Percentiles rank a stretch among this genome's conserved stretches.
phyloP scores from a whole-genome alignment of 1,284 basidiomycete genomes.

The Puccinia polysora region DNA sequence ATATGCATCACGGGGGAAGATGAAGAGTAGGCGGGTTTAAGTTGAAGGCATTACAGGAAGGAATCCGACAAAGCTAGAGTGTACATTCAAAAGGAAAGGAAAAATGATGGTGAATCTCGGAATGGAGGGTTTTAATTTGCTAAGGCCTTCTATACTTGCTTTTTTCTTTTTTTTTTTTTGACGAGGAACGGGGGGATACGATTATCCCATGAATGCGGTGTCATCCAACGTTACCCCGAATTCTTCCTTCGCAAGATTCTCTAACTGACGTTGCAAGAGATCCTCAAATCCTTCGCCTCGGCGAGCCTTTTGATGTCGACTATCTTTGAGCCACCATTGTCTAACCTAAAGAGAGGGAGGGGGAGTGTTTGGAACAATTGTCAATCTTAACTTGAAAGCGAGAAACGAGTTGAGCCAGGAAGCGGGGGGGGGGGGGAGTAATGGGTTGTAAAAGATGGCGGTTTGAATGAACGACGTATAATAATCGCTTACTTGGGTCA shows the following conservation, averaged over 20 bases:
- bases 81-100: too few relatives aligned
- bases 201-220: slow-evolving; percentile 18
- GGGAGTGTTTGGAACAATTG: too few relatives aligned
- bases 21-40: too few relatives aligned
- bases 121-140: too few relatives aligned
- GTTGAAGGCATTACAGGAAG: too few relatives aligned
- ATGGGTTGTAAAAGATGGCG: background rate
- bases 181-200: background rate
- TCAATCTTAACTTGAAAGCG: too few relatives aligned
- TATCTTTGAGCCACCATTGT: slow-evolving; percentile 42
- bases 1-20: too few relatives aligned
- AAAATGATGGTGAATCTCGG: too few relatives aligned
- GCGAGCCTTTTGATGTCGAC: background rate
- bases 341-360: slow-evolving; percentile 4
- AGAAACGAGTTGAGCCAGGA: background rate
- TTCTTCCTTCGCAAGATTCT: slow-evolving; percentile 31
- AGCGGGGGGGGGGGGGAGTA: background rate
- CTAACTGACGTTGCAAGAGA: slow-evolving; percentile 21
- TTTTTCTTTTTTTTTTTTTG: too few relatives aligned
- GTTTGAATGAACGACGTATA: background rate
- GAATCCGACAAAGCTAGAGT: too few relatives aligned
- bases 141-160: too few relatives aligned
- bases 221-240: slow-evolving; percentile 31
- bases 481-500: slow-evolving; percentile 15
- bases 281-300: slow-evolving; percentile 37